Conservation (phyloP, 2,329 filamentous ascomycete species). For the Monilinia fructigena region DNA sequence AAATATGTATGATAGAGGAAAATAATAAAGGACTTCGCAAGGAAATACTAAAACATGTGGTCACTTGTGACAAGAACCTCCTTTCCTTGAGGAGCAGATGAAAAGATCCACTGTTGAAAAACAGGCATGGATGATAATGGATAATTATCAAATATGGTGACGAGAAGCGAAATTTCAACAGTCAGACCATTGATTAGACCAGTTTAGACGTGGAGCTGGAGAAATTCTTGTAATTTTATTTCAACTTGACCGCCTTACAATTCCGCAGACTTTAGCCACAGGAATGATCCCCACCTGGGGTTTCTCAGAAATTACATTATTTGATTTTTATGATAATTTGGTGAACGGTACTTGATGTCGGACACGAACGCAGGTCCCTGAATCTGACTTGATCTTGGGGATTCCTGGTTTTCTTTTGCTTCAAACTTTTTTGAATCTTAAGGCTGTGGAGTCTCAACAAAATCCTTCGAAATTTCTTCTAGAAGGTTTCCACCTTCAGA, state of each 20-base stretch:
- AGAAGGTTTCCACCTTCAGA: conserved; percentile 10
- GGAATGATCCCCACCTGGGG: conserved; percentile 11
- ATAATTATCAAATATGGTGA: neutral
- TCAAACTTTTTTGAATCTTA: neutral
- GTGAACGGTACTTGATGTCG: conserved; percentile 4
- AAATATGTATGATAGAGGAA: neutral
- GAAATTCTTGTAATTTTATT: neutral
- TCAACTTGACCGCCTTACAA: conserved; percentile 12
- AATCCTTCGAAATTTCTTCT: conserved; percentile 23
- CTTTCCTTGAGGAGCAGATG: conserved; percentile 8
- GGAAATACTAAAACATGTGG: neutral
- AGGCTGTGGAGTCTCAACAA: conserved; percentile 14
- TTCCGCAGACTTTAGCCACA: neutral
- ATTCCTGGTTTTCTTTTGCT: neutral
- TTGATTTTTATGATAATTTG: neutral
- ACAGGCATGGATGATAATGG: conserved; percentile 1
- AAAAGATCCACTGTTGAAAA: conserved; percentile 6
- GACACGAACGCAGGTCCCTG: conserved; percentile 13
- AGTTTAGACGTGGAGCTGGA: neutral
- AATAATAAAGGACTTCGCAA: conserved; percentile 1
- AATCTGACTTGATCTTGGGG: neutral
- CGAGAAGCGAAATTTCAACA: conserved; percentile 6
- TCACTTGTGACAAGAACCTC: conserved; percentile 13
- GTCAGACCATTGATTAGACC: neutral
- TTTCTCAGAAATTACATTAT: conserved; percentile 3